These are phyloP conservation scores for Carex cristatella DNA, from an alignment of 176 grass and related monocot species.

Conservation along the genomic window DNA sequence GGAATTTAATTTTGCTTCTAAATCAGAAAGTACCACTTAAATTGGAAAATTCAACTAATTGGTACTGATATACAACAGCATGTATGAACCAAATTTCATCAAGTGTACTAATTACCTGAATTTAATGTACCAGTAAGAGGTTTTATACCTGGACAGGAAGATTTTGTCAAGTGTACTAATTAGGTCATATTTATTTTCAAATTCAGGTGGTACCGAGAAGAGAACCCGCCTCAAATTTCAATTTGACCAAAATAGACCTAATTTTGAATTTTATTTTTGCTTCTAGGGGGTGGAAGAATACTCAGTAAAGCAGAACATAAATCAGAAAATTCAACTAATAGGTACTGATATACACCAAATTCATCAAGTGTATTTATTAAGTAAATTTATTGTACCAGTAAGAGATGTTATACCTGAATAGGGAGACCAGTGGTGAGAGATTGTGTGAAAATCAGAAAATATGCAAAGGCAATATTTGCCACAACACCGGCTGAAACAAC, in stretches of 20 bases:
- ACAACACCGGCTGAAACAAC: conserved; percentile 80
- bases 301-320: not conserved
- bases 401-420: conserved; percentile 29
- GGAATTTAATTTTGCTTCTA: not conserved
- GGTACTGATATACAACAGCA: not conserved
- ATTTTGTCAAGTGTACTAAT: not conserved
- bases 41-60: not conserved
- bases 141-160: conserved; percentile 55
- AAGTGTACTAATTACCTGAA: not conserved
- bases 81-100: not conserved
- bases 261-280: not conserved
- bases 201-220: too few species aligned
- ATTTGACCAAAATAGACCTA: not conserved
- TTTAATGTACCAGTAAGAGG: not conserved
- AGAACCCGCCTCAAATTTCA: not conserved
- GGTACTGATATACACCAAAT: not conserved
- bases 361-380: not conserved
- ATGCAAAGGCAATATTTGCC: conserved; percentile 86
- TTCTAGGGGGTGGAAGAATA: not conserved
- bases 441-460: conserved; percentile 69
- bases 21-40: not conserved
- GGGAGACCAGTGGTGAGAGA: conserved; percentile 80
- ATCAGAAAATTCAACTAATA: not conserved
- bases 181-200: not conserved
- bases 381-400: not conserved